Evolutionary conservation across 345 rosid species (phyloP).

Genomic region (Aquilaria malaccensis): DNA sequence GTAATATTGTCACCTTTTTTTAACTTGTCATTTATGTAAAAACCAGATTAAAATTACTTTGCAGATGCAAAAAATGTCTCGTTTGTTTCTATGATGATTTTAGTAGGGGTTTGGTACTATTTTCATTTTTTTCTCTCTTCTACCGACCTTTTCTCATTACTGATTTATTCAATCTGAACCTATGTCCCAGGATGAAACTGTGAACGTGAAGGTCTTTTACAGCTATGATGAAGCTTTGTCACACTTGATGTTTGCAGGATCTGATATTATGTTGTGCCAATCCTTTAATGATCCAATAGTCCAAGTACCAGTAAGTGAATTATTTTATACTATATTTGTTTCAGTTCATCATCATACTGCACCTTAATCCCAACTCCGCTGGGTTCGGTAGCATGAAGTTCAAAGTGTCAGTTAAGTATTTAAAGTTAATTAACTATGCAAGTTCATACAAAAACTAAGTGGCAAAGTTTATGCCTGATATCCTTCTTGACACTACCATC

Average conservation of each 20-base stretch:
- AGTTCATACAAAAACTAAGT: too few species aligned
- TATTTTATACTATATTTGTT: not conserved
- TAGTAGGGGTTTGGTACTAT: not conserved
- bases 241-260: slow-evolving; percentile 55
- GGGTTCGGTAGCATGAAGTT: too few species aligned
- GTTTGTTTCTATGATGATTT: not conserved
- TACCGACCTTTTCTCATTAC: slow-evolving; percentile 5
- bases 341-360: too few species aligned
- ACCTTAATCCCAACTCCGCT: too few species aligned
- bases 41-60: too few species aligned
- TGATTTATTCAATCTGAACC: slow-evolving; percentile 9
- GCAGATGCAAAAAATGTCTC: not conserved
- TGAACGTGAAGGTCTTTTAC: slow-evolving; percentile 27
- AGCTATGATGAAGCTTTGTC: slow-evolving; percentile 35
- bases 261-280: slow-evolving; percentile 53
- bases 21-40: slow-evolving; percentile 4
- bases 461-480: too few species aligned
- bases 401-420: too few species aligned
- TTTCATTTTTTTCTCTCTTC: not conserved
- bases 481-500: too few species aligned
- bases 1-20: not conserved
- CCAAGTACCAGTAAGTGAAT: slow-evolving; percentile 53
- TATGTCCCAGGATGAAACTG: slow-evolving; percentile 33
- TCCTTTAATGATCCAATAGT: slow-evolving; percentile 48
- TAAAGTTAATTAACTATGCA: too few species aligned